These are phyloP conservation scores for Silene uniflora DNA, from an alignment of 148 eudicot genomes.

Conservation along the genomic window DNA sequence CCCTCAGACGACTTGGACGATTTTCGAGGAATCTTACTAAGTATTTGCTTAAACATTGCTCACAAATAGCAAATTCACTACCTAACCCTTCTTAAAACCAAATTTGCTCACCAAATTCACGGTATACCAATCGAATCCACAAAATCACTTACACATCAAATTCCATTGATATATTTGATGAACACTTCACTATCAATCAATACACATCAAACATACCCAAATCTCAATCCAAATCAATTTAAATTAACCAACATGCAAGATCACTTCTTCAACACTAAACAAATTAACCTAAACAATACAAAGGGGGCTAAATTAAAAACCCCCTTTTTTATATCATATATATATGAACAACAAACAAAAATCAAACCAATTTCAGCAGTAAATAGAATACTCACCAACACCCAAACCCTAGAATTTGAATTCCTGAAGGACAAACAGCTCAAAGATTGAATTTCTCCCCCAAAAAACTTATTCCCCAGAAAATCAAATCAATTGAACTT, in stretches of 20 bases:
- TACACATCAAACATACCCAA: slow-evolving; percentile 11
- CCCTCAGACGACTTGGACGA: slow-evolving; percentile 52
- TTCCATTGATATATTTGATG: slow-evolving; percentile 14
- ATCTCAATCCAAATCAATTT: slow-evolving; percentile 25
- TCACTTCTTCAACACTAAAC: slow-evolving; percentile 12
- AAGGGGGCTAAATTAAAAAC: neutral
- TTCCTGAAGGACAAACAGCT: neutral
- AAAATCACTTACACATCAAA: slow-evolving; percentile 18
- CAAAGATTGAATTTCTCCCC: slow-evolving; percentile 10
- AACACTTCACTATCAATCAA: slow-evolving; percentile 3
- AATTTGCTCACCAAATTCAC: slow-evolving; percentile 24
- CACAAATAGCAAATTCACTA: neutral
- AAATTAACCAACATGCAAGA: slow-evolving; percentile 24
- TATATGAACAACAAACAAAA: slow-evolving; percentile 14
- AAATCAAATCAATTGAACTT: slow-evolving; percentile 23
- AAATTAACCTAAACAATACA: neutral
- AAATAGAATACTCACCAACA: slow-evolving; percentile 22
- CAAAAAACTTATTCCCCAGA: slow-evolving; percentile 6
- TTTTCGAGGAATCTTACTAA: slow-evolving; percentile 63
- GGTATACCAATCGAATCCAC: slow-evolving; percentile 27
- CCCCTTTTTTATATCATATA: slow-evolving; percentile 7
- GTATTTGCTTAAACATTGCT: slow-evolving; percentile 65
- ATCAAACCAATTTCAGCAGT: slow-evolving; percentile 26
- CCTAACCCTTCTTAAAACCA: slow-evolving; percentile 10
- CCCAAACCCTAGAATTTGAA: slow-evolving; percentile 27